These are phyloP conservation scores for Phialemonium atrogriseum DNA, from an alignment of 2,329 filamentous ascomycete genomes.

Conservation along the genomic window DNA sequence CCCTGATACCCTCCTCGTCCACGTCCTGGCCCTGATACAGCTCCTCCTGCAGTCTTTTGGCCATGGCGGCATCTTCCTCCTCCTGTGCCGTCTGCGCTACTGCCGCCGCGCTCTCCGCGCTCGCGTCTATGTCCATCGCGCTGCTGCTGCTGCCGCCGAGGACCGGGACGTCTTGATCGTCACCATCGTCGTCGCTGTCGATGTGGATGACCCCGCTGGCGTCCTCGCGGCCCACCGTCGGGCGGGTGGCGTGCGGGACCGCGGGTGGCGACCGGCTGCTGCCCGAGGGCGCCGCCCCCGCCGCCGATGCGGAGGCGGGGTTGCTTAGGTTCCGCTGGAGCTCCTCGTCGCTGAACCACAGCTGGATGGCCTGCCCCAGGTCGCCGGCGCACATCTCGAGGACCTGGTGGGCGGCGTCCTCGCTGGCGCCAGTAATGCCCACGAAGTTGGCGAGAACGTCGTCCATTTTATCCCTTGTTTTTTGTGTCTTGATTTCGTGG, in stretches of 20 bases:
- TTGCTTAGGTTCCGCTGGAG: constrained; percentile 42
- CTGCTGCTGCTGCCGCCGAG: constrained; percentile 10
- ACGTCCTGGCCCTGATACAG: constrained; percentile 55
- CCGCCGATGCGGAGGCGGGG: constrained; percentile 24
- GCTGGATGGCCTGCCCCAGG: constrained; percentile 74
- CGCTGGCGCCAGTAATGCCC: constrained; percentile 68
- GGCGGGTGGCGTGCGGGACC: constrained; percentile 18
- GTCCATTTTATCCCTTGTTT: constrained; percentile 44
- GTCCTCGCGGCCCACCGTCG: constrained; percentile 37
- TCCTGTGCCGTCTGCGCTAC: constrained; percentile 46
- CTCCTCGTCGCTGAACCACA: constrained; percentile 86
- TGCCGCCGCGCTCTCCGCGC: constrained; percentile 27
- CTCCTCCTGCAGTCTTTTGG: constrained; percentile 83
- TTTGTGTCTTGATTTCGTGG: no score
- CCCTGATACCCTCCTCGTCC: constrained; percentile 61
- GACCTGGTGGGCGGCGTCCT: constrained; percentile 71
- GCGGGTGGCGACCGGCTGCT: constrained; percentile 12
- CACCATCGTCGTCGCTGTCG: constrained; percentile 67
- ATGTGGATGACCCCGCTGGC: constrained; percentile 60
- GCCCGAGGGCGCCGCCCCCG: constrained; percentile 14
- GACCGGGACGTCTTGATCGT: constrained; percentile 5
- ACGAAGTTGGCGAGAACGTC: constrained; percentile 66
- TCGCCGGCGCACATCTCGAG: constrained; percentile 79
- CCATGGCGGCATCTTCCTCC: constrained; percentile 92
- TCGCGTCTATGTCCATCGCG: constrained; percentile 30